Evolutionary conservation across 2,329 filamentous ascomycete genomes (phyloP), one percentile per base, ranked within the genome.

Genomic region (Aureobasidium sp.): DNA sequence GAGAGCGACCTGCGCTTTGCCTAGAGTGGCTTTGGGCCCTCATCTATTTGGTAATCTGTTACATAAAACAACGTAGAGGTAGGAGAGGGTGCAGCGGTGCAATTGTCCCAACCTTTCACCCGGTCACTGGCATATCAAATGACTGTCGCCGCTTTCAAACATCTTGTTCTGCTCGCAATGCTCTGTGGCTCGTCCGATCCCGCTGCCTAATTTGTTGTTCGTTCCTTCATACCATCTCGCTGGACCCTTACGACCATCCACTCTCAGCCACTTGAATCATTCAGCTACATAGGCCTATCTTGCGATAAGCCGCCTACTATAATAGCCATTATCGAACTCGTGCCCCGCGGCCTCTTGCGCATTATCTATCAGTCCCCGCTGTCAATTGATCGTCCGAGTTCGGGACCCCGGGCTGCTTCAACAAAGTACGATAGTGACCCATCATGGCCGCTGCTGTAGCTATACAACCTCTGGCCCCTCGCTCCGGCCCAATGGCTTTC

Each of bases 391-490:
- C 63, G 52, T 60, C 60, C 60, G 42, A 60, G 61, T 33, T 58
- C 54, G 54, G 54, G 54, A 49, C 48, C 17, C 35, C 17, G 35
- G 45, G 33, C 27, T 54, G 35, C 6, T 40, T 50, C 45, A 49
- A 60, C 45, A 58, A 15, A 44, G 56, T 62, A 59, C 53, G 61
- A 44, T 58, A 59, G 44, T 50, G 40, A 31, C 50, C 29, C 62
- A 65, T 50, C 69, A 79, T 80, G 77, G 76, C 77, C 67, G 76
- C 78, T 63, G 77, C 74, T 66, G 75, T 80, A 68, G 75, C 77
- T 67, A 76, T 78, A 67, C 77, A 78, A 67, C 76, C 76, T 64
- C 71, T 77, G 70, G 73, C 74, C 65, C 71, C 74, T 68, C 76
- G 77, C 68, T 74, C 77, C 59, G 73, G 72, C 63, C 74, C 77